These are phyloP conservation scores for Sugiyamaella chiloensis DNA, from an alignment of 805 yeast genomes.

Conservation along the genomic window DNA sequence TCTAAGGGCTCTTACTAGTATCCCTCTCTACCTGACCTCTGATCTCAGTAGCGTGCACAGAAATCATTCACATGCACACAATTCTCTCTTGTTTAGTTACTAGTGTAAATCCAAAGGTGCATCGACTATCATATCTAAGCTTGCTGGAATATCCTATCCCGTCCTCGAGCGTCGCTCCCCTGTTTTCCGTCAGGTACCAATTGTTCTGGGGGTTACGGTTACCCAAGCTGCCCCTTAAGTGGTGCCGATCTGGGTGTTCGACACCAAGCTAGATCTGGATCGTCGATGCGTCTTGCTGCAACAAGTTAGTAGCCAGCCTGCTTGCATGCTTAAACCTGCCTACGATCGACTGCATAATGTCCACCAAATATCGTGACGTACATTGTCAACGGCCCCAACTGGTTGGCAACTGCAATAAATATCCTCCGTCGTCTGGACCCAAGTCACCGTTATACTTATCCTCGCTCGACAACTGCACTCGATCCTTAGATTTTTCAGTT, in stretches of 20 bases:
- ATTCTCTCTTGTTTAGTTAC: too few relatives aligned
- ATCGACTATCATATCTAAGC: too few relatives aligned
- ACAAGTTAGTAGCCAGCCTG: slow-evolving; percentile 3
- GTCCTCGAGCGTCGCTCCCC: too few relatives aligned
- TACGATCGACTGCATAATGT: slow-evolving; percentile 6
- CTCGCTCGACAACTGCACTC: not conserved
- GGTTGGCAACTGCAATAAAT: not conserved
- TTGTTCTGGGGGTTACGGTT: too few relatives aligned
- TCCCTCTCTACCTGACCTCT: too few relatives aligned
- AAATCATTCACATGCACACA: too few relatives aligned
- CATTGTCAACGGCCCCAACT: slow-evolving; percentile 1
- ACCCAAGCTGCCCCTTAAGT: too few relatives aligned
- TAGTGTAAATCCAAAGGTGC: too few relatives aligned
- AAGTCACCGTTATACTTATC: not conserved
- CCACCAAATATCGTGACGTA: slow-evolving; percentile 1
- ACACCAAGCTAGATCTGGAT: slow-evolving; percentile 1
- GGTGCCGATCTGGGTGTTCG: not conserved
- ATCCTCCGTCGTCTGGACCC: not conserved
- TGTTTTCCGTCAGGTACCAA: too few relatives aligned
- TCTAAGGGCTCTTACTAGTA: too few relatives aligned
- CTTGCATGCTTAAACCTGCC: slow-evolving; percentile 6
- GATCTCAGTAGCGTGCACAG: too few relatives aligned
- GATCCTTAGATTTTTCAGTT: not conserved
- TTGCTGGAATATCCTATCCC: too few relatives aligned
- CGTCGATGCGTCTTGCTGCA: slow-evolving; percentile 3